Base-by-base conservation (phyloP, 2,329 filamentous ascomycete genomes). In the Lasiodiplodia gonubiensis region DNA sequence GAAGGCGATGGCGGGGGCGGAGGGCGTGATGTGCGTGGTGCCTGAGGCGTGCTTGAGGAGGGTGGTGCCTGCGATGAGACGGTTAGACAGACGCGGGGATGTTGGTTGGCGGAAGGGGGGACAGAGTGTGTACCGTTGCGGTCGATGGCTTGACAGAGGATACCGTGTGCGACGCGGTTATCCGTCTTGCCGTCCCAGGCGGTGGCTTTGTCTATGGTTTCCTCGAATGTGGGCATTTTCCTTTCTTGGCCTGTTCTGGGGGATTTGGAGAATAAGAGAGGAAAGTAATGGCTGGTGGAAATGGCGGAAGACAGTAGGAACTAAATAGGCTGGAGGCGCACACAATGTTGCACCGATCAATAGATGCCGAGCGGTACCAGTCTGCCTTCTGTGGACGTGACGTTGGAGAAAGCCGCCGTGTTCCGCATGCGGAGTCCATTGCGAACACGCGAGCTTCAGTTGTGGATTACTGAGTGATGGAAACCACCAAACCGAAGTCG, bases 161-260 rank as follows among this genome's bases (percentile, higher is more conserved):
- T n/a, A 18, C 37, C 55, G 39, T 60, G 55, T 14, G 33, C 21
- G 39, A 33, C n/a, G 23, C 55, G 55, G 1, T 46, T 23, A 25
- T 60, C 55, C 14, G 23, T 33, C 14, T 33, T n/a, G 39, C 37
- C 37, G 7, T 59, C 37, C 37, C 23, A 60, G 25, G 55, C 23
- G 37, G 55, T 60, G 39, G 55, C 39, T 16, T 46, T 30, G 14
- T 60, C 55, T 23, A 60, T 2, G 23, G 8, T 10, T n/a, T 46
- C 21, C 14, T 60, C 37, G 55, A 60, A 60, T n/a, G 55, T 42
- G 1, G 39, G 10, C 55, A 60, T 60, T 48, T 49, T 48, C 77
- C 83, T 25, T 69, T 75, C 21, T 66, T 74, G 14, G 18, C 18
- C 8, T 42, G 16, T 42, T 8, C 1, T 42, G 39, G 16, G 16